Base-by-base conservation (phyloP, 2,329 filamentous ascomycete species). In the Cladosporium sp. region DNA sequence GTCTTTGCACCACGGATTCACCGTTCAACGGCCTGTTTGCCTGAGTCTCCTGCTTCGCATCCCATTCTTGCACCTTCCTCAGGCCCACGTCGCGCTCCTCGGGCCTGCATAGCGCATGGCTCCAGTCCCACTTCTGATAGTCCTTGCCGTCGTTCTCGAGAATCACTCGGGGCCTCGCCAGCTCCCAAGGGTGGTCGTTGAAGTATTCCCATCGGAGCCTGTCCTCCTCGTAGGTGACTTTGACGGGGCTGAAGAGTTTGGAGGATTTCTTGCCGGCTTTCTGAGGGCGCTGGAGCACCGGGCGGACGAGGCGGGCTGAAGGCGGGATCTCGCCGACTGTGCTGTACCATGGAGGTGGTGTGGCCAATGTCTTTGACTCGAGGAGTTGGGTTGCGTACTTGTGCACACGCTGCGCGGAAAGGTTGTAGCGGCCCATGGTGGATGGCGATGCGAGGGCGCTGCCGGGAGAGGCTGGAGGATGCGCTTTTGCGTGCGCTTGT, bases 121-220 rank as follows among this genome's bases (percentile, higher is more conserved):
- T 91, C 94, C 94, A 98, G 78, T 97, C 88, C 73, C 88, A 88
- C 64, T 81, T 83, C 77, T 90, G 87, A 61, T 87, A 83, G 75
- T 99, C 94, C 76, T 90, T 91, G 63, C 95, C 95, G 74, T 94
- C 90, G 71, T 88, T 83, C 80, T 99, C 95, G 11, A 98, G 81
- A 57, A 99, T 83, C 66, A 97, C 84, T 71, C 92, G 86, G 64
- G 95, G 95, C 69, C 94, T 86, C 21, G 95, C 95, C 75, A 99
- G 82, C 80, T 99, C 95, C 95, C 95, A 99, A 5, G 95, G 95
- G 77, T 99, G 95, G 78, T 99, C 94, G 74, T 85, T 88, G 82
- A 92, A 99, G 81, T 98, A 99, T 32, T 89, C 87, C 71, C 81
- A 84, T 69, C 95, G 89, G 74, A 99, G 83, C 67, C 82, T 80